phyloP scores from a whole-genome alignment of 2,329 filamentous ascomycete species.

The Xylariomycetidae sp. region DNA sequence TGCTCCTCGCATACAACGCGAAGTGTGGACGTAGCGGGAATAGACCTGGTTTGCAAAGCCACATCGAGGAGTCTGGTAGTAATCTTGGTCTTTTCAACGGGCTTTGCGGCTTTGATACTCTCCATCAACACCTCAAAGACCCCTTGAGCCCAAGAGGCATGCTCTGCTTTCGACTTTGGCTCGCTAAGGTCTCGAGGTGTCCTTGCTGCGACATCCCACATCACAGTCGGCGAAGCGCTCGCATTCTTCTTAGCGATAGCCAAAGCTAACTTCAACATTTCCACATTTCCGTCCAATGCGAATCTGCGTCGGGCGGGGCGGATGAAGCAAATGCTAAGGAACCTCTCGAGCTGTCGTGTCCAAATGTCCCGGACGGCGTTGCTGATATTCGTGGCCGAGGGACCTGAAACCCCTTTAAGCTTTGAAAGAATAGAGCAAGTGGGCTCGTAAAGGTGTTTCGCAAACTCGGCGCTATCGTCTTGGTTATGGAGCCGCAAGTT shows the following conservation, averaged over 20 bases:
- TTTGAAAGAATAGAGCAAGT: conserved; percentile 35
- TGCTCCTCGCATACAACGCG: conserved; percentile 25
- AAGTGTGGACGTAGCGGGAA: conserved; percentile 27
- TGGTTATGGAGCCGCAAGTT: conserved; percentile 45
- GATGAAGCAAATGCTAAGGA: conserved; percentile 46
- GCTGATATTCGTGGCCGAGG: conserved; percentile 14
- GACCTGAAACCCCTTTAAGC: conserved; percentile 26
- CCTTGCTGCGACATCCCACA: conserved; percentile 31
- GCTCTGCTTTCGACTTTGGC: conserved; percentile 24
- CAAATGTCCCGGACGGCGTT: conserved; percentile 31
- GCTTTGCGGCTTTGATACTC: conserved; percentile 10
- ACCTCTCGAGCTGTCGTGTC: conserved; percentile 39
- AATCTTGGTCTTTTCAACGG: conserved; percentile 18
- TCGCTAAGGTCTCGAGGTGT: conserved; percentile 21
- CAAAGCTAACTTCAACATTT: conserved; percentile 35
- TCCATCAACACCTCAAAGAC: conserved; percentile 21
- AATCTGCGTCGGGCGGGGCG: conserved; percentile 45
- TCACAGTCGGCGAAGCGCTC: conserved; percentile 33
- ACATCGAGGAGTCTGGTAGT: conserved; percentile 27
- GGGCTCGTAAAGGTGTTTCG: conserved; percentile 38
- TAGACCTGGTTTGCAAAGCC: conserved; percentile 27
- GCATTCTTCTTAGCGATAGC: conserved; percentile 30
- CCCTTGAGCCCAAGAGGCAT: conserved; percentile 20
- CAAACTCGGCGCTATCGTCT: conserved; percentile 43
- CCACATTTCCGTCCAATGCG: conserved; percentile 34